phyloP scores from a whole-genome alignment of 2,329 filamentous ascomycete species.

The Coniella lustricola region DNA sequence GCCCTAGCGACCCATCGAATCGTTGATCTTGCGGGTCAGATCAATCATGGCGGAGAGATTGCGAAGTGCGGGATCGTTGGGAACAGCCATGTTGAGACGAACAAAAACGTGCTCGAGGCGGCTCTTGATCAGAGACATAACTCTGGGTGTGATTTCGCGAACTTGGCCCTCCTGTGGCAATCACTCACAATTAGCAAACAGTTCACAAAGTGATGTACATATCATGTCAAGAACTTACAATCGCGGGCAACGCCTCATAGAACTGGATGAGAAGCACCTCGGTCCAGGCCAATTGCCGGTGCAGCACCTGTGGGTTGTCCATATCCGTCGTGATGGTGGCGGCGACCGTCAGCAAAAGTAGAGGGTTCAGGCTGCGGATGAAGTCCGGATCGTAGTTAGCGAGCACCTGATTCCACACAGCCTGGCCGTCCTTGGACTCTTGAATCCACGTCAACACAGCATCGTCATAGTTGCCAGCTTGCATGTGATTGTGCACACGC shows the following conservation, averaged over 20 bases:
- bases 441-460: slow-evolving; percentile 63
- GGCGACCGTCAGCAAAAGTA: slow-evolving; percentile 58
- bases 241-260: slow-evolving; percentile 37
- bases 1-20: slow-evolving; percentile 13
- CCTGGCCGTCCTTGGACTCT: slow-evolving; percentile 45
- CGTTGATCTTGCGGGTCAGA: slow-evolving; percentile 26
- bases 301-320: slow-evolving; percentile 39
- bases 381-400: slow-evolving; percentile 44
- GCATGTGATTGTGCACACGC: slow-evolving; percentile 56
- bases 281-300: slow-evolving; percentile 53
- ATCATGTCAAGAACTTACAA: slow-evolving; percentile 39
- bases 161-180: slow-evolving; percentile 43
- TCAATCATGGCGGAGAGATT: slow-evolving; percentile 38
- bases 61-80: slow-evolving; percentile 40
- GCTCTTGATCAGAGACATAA: slow-evolving; percentile 46
- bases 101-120: slow-evolving; percentile 47
- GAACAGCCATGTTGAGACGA: slow-evolving; percentile 40
- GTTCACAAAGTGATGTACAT: no score
- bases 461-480: slow-evolving; percentile 52
- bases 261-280: slow-evolving; percentile 53
- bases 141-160: slow-evolving; percentile 48
- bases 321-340: slow-evolving; percentile 57
- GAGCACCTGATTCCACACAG: slow-evolving; percentile 53
- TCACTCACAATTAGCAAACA: not conserved
- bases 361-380: slow-evolving; percentile 50